Evolutionary conservation across 768 basidiomycete species (phyloP), one percentile per base, ranked within the genome.

Genomic region (Candolleomyces eurysporus): DNA sequence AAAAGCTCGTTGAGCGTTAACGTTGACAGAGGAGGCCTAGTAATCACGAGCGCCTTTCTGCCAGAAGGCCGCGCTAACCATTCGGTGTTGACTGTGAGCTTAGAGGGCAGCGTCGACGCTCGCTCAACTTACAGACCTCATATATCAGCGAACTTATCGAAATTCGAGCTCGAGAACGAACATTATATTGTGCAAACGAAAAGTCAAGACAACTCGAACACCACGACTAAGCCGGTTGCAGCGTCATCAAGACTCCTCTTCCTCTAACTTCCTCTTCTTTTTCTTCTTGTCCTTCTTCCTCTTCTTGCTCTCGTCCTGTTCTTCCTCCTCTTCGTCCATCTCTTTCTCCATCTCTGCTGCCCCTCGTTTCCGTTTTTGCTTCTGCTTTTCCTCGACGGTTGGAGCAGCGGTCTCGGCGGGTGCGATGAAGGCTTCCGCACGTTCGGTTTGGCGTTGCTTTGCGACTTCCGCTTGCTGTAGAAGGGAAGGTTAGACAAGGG

Each of bases 361-460:
- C 10, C 39, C 51, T 8, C 63, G 57, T 46, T 81, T 78, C 53
- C 77, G 81, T 65, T 79, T 81, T 72, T 83, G 85, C 61, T 66
- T 67, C 70, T 83, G 83, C 71, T 90, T 94, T 71, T 94, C 89
- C 71, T 90, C 89, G 16, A 94, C 85, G 1, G 87, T 89, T 1
- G 85, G 86, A 22, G 82, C 90, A 2, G 82, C 83, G 21, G 77
- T 77, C 72, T 99, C 96, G n/a, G 76, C 80, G 2, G 97, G 97
- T 2, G 95, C 92, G 50, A 95, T 80, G 59, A 92, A 98, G 0
- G 84, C 92, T 73, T 94, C 89, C 58, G 92, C 92, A 21, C 97
- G 88, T 72, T 92, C 87, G 22, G 86, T 90, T 49, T 81, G 85
- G 58, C 89, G 86, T 67, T 87, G 84, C 22, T 83, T 87, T 5